Evolutionary conservation across 441 rosid genomes (phyloP).

Genomic region (Erodium texanum): DNA sequence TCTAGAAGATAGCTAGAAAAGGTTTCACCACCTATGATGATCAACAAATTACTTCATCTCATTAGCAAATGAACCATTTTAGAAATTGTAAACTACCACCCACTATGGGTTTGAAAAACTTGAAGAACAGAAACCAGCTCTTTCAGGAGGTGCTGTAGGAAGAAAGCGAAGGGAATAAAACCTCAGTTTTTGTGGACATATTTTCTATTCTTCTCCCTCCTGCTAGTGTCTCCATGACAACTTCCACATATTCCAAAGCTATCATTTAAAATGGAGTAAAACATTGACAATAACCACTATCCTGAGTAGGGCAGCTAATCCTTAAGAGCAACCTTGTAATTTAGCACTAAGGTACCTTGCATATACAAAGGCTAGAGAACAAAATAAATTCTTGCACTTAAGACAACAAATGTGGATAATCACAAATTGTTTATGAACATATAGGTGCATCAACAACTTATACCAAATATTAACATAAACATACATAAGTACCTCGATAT

Average conservation of each 20-base stretch:
- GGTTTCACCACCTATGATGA: not conserved
- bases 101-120: not conserved
- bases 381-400: not conserved
- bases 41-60: not conserved
- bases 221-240: not conserved
- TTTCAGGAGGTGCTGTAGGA: not conserved
- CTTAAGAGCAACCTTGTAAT: not conserved
- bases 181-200: not conserved
- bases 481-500: constrained; percentile 51
- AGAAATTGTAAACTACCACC: not conserved
- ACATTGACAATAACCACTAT: no score
- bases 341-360: not conserved
- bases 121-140: not conserved
- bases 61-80: not conserved
- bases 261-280: no score
- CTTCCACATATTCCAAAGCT: no score
- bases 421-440: not conserved
- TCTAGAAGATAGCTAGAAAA: no score
- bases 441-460: not conserved
- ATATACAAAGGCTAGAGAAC: not conserved
- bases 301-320: not conserved
- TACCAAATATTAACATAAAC: not conserved
- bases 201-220: not conserved
- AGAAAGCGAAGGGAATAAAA: not conserved
- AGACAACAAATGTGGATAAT: not conserved